These are phyloP conservation scores for Aphanoascus verrucosus DNA, from an alignment of 2,329 filamentous ascomycete genomes.

Conservation along the genomic window DNA sequence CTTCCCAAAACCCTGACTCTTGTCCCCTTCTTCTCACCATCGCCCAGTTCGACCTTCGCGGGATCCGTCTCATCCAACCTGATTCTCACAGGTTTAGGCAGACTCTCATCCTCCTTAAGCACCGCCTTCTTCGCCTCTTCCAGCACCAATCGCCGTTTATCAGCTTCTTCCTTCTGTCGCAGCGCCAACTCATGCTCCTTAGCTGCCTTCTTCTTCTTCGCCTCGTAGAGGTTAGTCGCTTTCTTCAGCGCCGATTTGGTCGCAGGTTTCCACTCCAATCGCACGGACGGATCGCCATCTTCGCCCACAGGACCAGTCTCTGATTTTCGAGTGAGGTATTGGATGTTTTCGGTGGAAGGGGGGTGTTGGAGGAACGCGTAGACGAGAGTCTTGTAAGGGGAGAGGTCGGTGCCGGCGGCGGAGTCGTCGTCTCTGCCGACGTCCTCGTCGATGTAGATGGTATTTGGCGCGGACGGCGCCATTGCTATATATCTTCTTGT, in stretches of 20 bases:
- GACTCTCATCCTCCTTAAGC: constrained; percentile 56
- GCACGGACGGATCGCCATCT: constrained; percentile 53
- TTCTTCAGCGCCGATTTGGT: constrained; percentile 82
- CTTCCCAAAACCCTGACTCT: constrained; percentile 71
- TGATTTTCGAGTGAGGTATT: constrained; percentile 60
- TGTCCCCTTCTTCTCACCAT: constrained; percentile 46
- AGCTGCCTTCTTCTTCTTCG: constrained; percentile 71
- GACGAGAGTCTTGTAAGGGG: constrained; percentile 71
- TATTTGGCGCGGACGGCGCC: constrained; percentile 22
- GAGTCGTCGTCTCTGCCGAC: constrained; percentile 58
- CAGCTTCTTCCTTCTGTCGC: constrained; percentile 60
- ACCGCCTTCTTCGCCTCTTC: constrained; percentile 75
- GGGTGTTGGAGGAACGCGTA: constrained; percentile 65
- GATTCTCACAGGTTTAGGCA: constrained; percentile 66
- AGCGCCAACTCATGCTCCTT: constrained; percentile 65
- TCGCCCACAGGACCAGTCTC: constrained; percentile 50
- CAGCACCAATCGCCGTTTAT: constrained; percentile 58
- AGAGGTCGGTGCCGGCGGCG: constrained; percentile 57
- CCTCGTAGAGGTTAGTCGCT: constrained; percentile 61
- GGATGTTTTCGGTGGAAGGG: constrained; percentile 44
- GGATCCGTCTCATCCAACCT: constrained; percentile 62
- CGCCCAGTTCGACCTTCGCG: constrained; percentile 42
- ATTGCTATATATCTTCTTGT: not conserved
- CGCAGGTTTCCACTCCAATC: constrained; percentile 66
- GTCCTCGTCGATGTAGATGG: constrained; percentile 71